phyloP scores from a whole-genome alignment of 2,329 filamentous ascomycete species.

The Penicillium sp. region DNA sequence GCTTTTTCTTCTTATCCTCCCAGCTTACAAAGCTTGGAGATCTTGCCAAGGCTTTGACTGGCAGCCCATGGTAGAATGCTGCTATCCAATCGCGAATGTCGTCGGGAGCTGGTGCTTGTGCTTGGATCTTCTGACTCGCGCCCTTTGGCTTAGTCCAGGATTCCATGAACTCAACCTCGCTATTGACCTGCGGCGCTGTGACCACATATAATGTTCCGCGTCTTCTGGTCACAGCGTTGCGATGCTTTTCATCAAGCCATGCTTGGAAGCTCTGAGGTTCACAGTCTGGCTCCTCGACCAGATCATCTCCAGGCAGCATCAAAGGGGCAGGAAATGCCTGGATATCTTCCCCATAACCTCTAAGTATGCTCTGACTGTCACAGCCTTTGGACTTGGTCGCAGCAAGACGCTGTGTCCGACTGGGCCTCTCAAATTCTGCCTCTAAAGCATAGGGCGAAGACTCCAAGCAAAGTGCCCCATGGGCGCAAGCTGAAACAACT shows the following conservation, averaged over 20 bases:
- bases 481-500: slow-evolving; percentile 5
- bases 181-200: slow-evolving; percentile 39
- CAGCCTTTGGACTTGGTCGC: slow-evolving; percentile 11
- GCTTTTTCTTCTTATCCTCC: slow-evolving; percentile 6
- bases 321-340: slow-evolving; percentile 52
- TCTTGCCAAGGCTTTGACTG: slow-evolving; percentile 42
- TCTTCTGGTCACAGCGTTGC: slow-evolving; percentile 47
- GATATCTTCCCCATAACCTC: slow-evolving; percentile 1
- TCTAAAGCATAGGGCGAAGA: slow-evolving; percentile 33
- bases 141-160: slow-evolving; percentile 36
- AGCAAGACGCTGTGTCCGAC: slow-evolving; percentile 21
- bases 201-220: slow-evolving; percentile 53
- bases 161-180: slow-evolving; percentile 37
- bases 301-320: slow-evolving; percentile 55
- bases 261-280: slow-evolving; percentile 49
- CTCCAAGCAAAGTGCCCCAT: slow-evolving; percentile 6
- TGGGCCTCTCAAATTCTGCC: slow-evolving; percentile 30
- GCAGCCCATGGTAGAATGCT: slow-evolving; percentile 52
- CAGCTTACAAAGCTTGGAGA: slow-evolving; percentile 45
- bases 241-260: slow-evolving; percentile 45
- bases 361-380: too few species aligned
- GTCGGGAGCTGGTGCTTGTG: slow-evolving; percentile 15
- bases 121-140: slow-evolving; percentile 16
- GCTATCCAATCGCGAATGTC: slow-evolving; percentile 42
- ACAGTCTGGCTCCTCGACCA: slow-evolving; percentile 50